Evolutionary conservation across 768 basidiomycete genomes (phyloP), one percentile per base, ranked within the genome.

Genomic region (Russula compacta): DNA sequence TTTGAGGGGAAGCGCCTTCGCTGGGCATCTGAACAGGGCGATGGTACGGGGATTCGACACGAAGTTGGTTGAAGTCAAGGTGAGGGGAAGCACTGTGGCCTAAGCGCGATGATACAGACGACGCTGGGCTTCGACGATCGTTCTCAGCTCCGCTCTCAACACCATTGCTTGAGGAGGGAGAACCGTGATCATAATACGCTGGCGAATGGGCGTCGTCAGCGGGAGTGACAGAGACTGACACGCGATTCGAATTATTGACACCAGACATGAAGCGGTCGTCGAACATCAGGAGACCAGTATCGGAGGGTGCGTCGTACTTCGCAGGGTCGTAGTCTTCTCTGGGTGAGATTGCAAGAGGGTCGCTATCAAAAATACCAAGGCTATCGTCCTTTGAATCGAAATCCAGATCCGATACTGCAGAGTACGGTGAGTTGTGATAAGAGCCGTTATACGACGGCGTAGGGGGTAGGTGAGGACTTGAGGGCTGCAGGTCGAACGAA

Each of bases 341-440:
- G 68, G 69, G 66, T 57, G 70, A 69, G 66, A 71, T 71, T 64
- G 64, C 70, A 49, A 72, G 71, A 24, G 73, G 72, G 43, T 80
- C 76, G 58, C 75, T 75, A 19, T 64, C 55, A 15, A 43, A 86
- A 61, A 86, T 70, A 55, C 72, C 72, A 56, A 82, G 78, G 61
- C 72, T 63, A 21, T 81, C 80, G 36, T 75, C 60, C 38, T 67
- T 68, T 53, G 68, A 65, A 36, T 60, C 51, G 59, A 67, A 69
- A 63, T 73, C 74, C 19, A 87, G 83, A n/a, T 90, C 88, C 4
- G 86, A 87, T 66, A 82, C 77, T 55, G 72, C 76, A 6, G 86
- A 87, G 71, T 78, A 88, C 9, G 87, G 87, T 0, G 86, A 88
- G 72, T 83, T 82, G 68, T 83, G 80, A 75, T 85, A 85, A 6